Conservation (phyloP, 139 green algal species). For the Mesotaenium endlicherianum region DNA sequence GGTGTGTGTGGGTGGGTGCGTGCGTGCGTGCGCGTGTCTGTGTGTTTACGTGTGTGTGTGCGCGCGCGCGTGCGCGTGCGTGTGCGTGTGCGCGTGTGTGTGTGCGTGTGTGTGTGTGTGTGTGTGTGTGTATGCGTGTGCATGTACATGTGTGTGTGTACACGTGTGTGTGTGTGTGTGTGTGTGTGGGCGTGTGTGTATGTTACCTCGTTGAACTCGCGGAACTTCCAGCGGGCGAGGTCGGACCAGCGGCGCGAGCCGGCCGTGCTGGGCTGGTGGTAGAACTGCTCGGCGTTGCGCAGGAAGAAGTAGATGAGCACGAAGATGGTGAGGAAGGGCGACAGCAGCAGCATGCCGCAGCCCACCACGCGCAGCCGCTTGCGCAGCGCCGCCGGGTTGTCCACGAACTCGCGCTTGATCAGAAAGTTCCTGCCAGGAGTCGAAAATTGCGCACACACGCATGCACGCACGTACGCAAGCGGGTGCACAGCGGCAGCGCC, state of each 20-base stretch:
- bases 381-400: slow-evolving; percentile 58
- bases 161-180: neutral
- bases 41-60: too few relatives aligned
- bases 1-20: too few relatives aligned
- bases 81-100: too few relatives aligned
- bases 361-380: slow-evolving; percentile 57
- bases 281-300: slow-evolving; percentile 87
- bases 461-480: too few relatives aligned
- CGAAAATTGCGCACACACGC: too few relatives aligned
- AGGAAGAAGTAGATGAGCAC: slow-evolving; percentile 94
- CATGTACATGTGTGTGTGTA: too few relatives aligned
- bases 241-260: slow-evolving; percentile 51
- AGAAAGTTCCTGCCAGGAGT: slow-evolving; percentile 64
- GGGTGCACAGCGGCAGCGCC: too few relatives aligned
- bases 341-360: slow-evolving; percentile 69
- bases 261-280: slow-evolving; percentile 68
- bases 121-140: too few relatives aligned
- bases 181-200: neutral
- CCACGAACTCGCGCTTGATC: slow-evolving; percentile 63
- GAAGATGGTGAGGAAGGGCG: slow-evolving; percentile 88
- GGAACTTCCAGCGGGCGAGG: slow-evolving; percentile 73
- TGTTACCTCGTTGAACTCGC: slow-evolving; percentile 89
- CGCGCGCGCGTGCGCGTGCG: too few relatives aligned
- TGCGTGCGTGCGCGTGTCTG: too few relatives aligned
- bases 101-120: too few relatives aligned